A percentile compares a stretch with the other conserved stretches of the same genome.
Conservation (phyloP, 345 rosid species). For the Cardiospermum halicacabum region DNA sequence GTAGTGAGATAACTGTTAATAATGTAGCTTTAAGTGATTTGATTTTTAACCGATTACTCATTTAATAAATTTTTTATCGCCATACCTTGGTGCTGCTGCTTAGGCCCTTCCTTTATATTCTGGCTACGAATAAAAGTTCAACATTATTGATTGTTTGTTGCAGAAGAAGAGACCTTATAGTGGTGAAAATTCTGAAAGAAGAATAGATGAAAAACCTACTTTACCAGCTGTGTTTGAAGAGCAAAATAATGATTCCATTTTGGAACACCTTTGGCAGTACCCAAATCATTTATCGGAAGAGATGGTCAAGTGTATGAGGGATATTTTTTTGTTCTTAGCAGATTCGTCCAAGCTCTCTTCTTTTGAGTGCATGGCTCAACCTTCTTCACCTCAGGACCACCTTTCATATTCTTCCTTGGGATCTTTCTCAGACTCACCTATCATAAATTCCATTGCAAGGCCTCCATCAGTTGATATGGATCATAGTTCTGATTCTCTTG, state of each 20-base stretch:
- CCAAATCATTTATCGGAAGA: constrained; percentile 60
- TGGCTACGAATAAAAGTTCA: constrained; percentile 1
- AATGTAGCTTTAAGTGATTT: not conserved
- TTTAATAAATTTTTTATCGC: not conserved
- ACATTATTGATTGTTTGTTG: constrained; percentile 15
- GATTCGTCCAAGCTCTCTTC: constrained; percentile 42
- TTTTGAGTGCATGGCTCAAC: constrained; percentile 26
- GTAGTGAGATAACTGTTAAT: constrained; percentile 28
- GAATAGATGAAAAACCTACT: constrained; percentile 17
- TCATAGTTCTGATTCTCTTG: constrained; percentile 15
- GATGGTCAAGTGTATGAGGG: constrained; percentile 66
- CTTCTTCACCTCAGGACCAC: constrained; percentile 39
- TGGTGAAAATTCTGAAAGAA: constrained; percentile 23
- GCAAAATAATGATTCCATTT: constrained; percentile 17
- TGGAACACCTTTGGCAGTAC: constrained; percentile 42
- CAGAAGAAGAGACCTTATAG: constrained; percentile 29
- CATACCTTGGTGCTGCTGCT: not conserved
- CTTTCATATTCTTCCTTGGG: constrained; percentile 33
- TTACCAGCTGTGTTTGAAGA: constrained; percentile 14
- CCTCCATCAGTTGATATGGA: constrained; percentile 26
- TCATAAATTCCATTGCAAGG: constrained; percentile 24
- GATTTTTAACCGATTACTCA: not conserved
- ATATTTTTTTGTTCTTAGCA: constrained; percentile 52
- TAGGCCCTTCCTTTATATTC: not conserved
- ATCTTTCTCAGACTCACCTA: constrained; percentile 38